Base-by-base conservation (phyloP, 2,329 filamentous ascomycete genomes). In the Colletotrichum abscissum region DNA sequence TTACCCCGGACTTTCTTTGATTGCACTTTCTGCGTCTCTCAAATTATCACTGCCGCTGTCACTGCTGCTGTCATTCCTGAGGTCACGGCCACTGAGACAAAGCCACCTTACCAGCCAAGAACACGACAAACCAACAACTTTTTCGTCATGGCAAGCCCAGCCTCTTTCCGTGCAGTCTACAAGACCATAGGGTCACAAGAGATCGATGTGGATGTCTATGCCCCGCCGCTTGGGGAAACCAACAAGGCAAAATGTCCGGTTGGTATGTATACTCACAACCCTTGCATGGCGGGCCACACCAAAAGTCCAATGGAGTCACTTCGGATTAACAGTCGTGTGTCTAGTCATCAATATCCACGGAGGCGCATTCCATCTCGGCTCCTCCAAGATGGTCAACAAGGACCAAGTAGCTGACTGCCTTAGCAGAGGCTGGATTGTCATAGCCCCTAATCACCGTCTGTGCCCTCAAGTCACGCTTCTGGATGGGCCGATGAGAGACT, bases 311-410 rank as follows among this genome's bases (percentile, higher is more conserved):
- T 14, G 54, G 60, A 59, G 54, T 24, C n/a, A 30, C 46, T 57
- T 30, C n/a, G 33, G 68, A 63, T 64, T 72, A 38, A 67, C 35
- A 28, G 57, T 11, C 7, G 24, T 46, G 57, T 26, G 4, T 22
- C 5, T 63, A 83, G 83, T 84, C 57, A 84, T 85, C 72, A 77
- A 83, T 67, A 84, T 85, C 63, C 84, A 85, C 76, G 84, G 83
- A 57, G 83, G 83, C n/a, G 83, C 82, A 26, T 85, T 84, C 76
- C 84, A 84, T 81, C 81, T 85, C 30, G 83, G 82, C 11, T 78
- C 80, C 30, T 82, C 81, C 2, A 75, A 79, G 22, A 82, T 84
- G 80, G 79, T 85, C 69, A 84, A 83, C 54, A 75, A 78, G 22
- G 77, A 82, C 49, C 83, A 85, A 63, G 76, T 84, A 16, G 66